phyloP scores from a whole-genome alignment of 169 alveolate species.

The Theileria parva region DNA sequence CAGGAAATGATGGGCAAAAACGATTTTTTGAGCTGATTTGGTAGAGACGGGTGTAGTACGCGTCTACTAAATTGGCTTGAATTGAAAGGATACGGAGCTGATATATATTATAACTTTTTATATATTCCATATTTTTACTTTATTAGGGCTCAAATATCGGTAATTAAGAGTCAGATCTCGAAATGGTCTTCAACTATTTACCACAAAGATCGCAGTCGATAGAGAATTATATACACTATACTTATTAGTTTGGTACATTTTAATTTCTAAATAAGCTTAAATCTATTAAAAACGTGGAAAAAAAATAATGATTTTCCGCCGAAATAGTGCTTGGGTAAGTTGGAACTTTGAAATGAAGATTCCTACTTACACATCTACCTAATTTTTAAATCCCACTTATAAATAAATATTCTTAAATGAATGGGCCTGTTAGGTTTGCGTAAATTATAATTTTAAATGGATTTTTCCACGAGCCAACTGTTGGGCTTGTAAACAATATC shows the following conservation, averaged over 20 bases:
- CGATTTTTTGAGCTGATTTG: neutral
- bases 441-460: no score
- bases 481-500: neutral
- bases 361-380: neutral
- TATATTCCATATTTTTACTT: neutral
- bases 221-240: neutral
- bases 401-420: neutral
- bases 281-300: neutral
- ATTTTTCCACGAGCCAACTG: neutral
- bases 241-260: neutral
- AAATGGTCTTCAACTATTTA: neutral
- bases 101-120: neutral
- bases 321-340: neutral
- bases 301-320: neutral
- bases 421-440: neutral
- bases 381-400: neutral
- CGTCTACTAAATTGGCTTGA: conserved; percentile 15
- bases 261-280: neutral
- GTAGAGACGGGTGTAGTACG: conserved; percentile 21
- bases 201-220: conserved; percentile 5
- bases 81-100: neutral
- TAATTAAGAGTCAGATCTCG: neutral
- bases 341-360: neutral
- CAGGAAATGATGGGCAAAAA: neutral
- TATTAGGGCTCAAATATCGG: neutral